Conservation (phyloP, 257 asterid genomes). For the Misopates orontium region DNA sequence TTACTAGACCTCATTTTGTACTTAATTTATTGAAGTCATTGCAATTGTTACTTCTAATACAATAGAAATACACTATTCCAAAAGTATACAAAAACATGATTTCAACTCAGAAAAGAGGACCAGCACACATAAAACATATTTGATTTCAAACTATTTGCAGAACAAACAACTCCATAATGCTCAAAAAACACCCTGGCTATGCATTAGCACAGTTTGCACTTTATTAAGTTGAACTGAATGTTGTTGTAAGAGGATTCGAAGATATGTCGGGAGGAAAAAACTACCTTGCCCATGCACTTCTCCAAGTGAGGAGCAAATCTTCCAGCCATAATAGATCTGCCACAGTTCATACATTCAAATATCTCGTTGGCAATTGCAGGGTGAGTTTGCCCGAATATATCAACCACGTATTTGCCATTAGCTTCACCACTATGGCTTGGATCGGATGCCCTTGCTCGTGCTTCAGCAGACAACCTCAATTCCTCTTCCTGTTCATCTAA, state of each 20-base stretch:
- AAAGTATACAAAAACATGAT: background rate
- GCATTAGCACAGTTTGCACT: background rate
- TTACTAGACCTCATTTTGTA: too few species aligned
- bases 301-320: conserved; percentile 96
- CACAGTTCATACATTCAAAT: conserved; percentile 91
- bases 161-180: background rate
- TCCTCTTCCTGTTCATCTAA: conserved; percentile 88
- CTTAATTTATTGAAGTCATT: too few species aligned
- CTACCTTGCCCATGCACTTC: conserved; percentile 99
- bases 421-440: conserved; percentile 73
- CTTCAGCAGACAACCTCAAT: conserved; percentile 75
- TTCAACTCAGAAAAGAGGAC: background rate
- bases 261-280: background rate
- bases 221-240: background rate
- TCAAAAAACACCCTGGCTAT: background rate
- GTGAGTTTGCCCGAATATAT: conserved; percentile 93
- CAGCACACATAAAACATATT: background rate
- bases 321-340: conserved; percentile 78
- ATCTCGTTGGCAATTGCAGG: conserved; percentile 84
- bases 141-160: too few species aligned
- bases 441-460: conserved; percentile 74
- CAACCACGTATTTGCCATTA: conserved; percentile 79
- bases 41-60: too few species aligned
- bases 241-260: background rate
- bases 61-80: too few species aligned